Conservation (phyloP, 805 yeast genomes). For the Candida ficus region DNA sequence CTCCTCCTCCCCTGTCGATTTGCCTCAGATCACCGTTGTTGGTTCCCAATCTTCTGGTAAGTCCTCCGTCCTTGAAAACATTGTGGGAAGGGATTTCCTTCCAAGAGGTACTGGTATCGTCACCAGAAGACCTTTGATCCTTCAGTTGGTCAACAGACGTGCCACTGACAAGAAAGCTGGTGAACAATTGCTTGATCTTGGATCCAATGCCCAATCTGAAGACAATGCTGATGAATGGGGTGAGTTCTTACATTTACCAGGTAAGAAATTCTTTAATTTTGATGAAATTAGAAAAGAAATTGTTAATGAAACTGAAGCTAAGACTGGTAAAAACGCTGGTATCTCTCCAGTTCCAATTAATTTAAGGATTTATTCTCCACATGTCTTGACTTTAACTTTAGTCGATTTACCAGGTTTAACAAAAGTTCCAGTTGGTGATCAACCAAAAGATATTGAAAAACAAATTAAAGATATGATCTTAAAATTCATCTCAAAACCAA, state of each 20-base stretch:
- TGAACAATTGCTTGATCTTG: conserved; percentile 32
- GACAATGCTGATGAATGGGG: conserved; percentile 92
- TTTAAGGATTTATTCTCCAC: conserved; percentile 88
- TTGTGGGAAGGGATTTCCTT: conserved; percentile 85
- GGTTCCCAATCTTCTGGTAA: conserved; percentile 91
- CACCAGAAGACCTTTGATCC: conserved; percentile 80
- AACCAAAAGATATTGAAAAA: conserved; percentile 93
- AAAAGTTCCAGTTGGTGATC: conserved; percentile 98
- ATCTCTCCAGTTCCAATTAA: conserved; percentile 91
- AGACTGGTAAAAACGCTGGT: conserved; percentile 79
- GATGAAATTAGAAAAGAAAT: conserved; percentile 87
- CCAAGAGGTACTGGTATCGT: conserved; percentile 94
- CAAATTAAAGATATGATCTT: conserved; percentile 91
- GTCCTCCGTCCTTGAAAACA: conserved; percentile 84
- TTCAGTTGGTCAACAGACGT: conserved; percentile 74
- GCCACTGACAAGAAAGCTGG: conserved; percentile 27
- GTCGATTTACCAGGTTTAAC: conserved; percentile 98
- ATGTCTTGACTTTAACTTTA: conserved; percentile 86
- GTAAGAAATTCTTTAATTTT: conserved; percentile 81
- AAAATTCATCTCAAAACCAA: conserved; percentile 92
- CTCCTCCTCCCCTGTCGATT: conserved; percentile 73
- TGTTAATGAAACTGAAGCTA: conserved; percentile 83
- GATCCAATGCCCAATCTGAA: conserved; percentile 50
- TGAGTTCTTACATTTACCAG: conserved; percentile 90
- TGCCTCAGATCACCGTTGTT: conserved; percentile 93